Conservation (phyloP, 768 basidiomycete genomes). For the Infundibulicybe gibba region DNA sequence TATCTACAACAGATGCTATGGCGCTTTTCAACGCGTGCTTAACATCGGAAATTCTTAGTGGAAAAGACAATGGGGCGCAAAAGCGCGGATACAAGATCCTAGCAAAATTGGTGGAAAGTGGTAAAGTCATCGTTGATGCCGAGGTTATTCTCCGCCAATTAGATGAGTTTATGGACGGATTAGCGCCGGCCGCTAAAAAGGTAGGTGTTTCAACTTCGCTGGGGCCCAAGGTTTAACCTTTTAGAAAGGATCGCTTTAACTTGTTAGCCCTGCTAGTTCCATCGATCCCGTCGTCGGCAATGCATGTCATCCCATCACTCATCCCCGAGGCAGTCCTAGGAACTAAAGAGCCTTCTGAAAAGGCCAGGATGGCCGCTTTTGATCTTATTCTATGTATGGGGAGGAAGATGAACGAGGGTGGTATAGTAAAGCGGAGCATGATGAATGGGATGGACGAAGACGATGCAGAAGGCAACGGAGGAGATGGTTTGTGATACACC, state of each 20-base stretch:
- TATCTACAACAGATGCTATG: conserved; percentile 57
- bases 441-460: conserved; percentile 85
- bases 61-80: conserved; percentile 84
- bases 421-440: conserved; percentile 71
- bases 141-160: conserved; percentile 63
- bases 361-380: conserved; percentile 85
- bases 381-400: conserved; percentile 91
- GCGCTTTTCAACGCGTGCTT: conserved; percentile 70
- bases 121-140: conserved; percentile 50
- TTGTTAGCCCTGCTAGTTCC: conserved; percentile 70
- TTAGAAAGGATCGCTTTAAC: conserved; percentile 72
- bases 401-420: conserved; percentile 84
- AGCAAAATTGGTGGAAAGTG: conserved; percentile 64
- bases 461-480: conserved; percentile 19
- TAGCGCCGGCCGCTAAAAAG: conserved; percentile 85
- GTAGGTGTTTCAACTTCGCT: conserved; percentile 27
- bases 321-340: conserved; percentile 94
- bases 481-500: conserved; percentile 37
- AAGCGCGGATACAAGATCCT: conserved; percentile 94
- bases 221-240: conserved; percentile 1
- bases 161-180: conserved; percentile 58
- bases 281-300: conserved; percentile 58
- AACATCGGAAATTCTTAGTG: conserved; percentile 63
- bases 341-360: conserved; percentile 96
- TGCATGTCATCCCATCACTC: conserved; percentile 84